These are phyloP conservation scores for Elsinoe fawcettii DNA, from an alignment of 2,329 filamentous ascomycete species.

Conservation along the genomic window DNA sequence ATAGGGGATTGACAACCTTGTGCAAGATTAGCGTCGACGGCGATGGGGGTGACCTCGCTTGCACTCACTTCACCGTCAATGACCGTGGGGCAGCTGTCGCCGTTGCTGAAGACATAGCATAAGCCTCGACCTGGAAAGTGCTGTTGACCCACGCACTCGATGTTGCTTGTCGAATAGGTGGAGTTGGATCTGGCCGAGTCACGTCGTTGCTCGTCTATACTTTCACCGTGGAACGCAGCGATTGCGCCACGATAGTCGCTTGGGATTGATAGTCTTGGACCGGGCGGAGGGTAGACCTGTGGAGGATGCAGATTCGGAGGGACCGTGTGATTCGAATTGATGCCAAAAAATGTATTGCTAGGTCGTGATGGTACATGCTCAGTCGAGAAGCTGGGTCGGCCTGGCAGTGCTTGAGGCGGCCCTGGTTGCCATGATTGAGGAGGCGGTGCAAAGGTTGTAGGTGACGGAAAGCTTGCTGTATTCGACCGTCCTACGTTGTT, in stretches of 20 bases:
- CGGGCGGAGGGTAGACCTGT: neutral
- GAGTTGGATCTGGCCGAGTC: conserved; percentile 13
- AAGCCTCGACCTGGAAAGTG: conserved; percentile 18
- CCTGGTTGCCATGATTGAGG: conserved; percentile 5
- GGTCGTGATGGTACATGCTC: neutral
- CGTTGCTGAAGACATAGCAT: conserved; percentile 19
- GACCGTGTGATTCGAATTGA: neutral
- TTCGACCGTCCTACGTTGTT: neutral
- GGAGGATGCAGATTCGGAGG: neutral
- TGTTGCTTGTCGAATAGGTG: conserved; percentile 32
- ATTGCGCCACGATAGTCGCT: neutral
- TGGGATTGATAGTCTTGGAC: neutral
- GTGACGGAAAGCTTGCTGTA: neutral
- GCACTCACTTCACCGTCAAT: conserved; percentile 18
- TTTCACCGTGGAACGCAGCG: neutral
- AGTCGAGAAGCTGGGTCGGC: neutral
- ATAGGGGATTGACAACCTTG: conserved; percentile 61
- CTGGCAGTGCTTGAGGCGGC: neutral
- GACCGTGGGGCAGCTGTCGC: conserved; percentile 18
- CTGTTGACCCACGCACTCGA: conserved; percentile 33
- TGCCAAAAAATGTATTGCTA: neutral
- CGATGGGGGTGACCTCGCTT: neutral
- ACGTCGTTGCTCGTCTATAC: neutral
- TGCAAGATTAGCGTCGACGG: conserved; percentile 7
- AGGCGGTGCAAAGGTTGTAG: neutral